Conservation (phyloP, 306 rosid genomes). For the Canavalia gladiata region DNA sequence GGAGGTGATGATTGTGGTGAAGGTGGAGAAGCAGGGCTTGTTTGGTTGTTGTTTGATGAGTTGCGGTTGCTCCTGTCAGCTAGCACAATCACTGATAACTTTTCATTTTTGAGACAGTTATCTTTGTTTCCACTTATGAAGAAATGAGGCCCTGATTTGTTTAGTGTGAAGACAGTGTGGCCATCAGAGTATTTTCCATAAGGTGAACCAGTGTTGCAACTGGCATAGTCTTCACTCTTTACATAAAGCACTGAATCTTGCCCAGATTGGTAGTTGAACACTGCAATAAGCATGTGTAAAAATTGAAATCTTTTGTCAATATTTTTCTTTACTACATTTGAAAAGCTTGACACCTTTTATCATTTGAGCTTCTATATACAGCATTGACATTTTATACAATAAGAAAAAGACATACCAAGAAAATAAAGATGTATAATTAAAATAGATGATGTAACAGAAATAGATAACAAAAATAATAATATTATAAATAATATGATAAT, state of each 20-base stretch:
- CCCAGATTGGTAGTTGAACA: conserved; percentile 74
- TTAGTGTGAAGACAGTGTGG: conserved; percentile 64
- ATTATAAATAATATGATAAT: no score
- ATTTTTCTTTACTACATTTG: neutral
- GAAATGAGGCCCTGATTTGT: conserved; percentile 74
- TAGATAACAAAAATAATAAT: no score
- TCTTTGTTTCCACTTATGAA: conserved; percentile 91
- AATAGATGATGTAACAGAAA: no score
- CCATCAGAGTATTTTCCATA: conserved; percentile 68
- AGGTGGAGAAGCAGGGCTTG: conserved; percentile 55
- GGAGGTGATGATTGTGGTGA: conserved; percentile 52
- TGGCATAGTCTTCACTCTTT: conserved; percentile 69
- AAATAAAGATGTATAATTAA: no score
- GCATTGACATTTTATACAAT: no score
- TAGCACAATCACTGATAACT: conserved; percentile 70
- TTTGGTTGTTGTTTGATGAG: conserved; percentile 46
- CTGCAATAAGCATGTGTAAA: conserved; percentile 54
- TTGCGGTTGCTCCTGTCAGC: conserved; percentile 62
- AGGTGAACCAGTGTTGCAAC: conserved; percentile 69
- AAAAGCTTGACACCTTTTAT: neutral
- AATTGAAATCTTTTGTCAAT: neutral
- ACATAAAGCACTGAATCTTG: conserved; percentile 86
- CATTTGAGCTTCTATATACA: no score
- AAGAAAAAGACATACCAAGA: no score
- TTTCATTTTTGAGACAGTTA: conserved; percentile 77